Evolutionary conservation across 331 rosid genomes (phyloP), one percentile per base, ranked within the genome.

Genomic region (Prunus yedoensis): DNA sequence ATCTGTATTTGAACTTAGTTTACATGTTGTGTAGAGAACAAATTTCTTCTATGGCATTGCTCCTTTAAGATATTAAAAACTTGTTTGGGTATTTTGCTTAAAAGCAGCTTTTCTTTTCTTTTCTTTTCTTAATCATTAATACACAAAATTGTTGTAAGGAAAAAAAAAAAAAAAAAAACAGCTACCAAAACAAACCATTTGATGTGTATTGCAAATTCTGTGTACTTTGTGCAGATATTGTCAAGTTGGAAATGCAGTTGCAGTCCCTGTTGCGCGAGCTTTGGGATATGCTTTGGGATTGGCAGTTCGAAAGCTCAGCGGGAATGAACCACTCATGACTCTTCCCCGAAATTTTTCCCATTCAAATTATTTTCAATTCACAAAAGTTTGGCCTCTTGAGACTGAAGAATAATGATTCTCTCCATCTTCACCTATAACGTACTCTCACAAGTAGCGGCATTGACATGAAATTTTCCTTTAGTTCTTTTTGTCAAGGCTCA

Each of bases 191-290:
- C 41, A 35, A 47, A 68, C 16, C 27, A 16, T 58, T 4, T 25
- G 8, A 47, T 54, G 41, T 32, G 38, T 32, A 32, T 35, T 35
- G 41, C 51, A 57, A 4, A 25, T 70, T 18, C 21, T 27, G 27
- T 71, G 17, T 53, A 10, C 62, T 47, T 62, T 69, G 11, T 83
- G 68, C 82, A 94, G 98, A 85, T 90, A 94, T 82, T 70, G 96
- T 71, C 98, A 94, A 77, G 74, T 91, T 65, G 98, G 98, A 75
- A 91, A 94, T 78, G 97, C 96, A 32, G 98, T 94, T 28, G 91
- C 97, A 8, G 78, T 94, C 71, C 81, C 93, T 1, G 98, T 94
- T 16, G 80, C 85, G 2, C 74, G 93, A 62, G 95, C 96, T 47
- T 84, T 91, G 74, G 97, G 98, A 45, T 92, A 89, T 83, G 70